A percentile compares a stretch with the other conserved stretches of the same genome.
Conservation (phyloP, 352 stramenopile species). For the Phytopythium litorale region DNA sequence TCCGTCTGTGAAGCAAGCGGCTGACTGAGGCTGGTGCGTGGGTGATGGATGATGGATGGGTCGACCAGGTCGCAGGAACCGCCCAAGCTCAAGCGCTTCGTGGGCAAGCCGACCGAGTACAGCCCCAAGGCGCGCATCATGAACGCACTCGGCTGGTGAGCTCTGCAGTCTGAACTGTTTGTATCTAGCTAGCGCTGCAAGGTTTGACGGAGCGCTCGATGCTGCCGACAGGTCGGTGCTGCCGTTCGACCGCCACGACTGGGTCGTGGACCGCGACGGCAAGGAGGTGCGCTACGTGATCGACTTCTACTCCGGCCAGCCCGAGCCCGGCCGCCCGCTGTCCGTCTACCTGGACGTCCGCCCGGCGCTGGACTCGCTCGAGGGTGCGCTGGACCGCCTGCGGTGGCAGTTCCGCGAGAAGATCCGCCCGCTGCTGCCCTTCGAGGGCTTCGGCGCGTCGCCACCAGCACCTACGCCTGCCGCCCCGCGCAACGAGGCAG, state of each 20-base stretch:
- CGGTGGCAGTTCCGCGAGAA: slow-evolving; percentile 81
- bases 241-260: slow-evolving; percentile 99
- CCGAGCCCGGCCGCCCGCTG: slow-evolving; percentile 61
- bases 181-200: background rate
- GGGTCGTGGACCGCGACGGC: slow-evolving; percentile 92
- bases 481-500: slow-evolving; percentile 6
- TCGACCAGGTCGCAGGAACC: slow-evolving; percentile 25
- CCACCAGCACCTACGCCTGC: background rate
- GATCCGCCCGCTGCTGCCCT: slow-evolving; percentile 64
- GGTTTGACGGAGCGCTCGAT: background rate
- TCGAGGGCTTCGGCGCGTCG: slow-evolving; percentile 43
- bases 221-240: slow-evolving; percentile 60
- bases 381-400: slow-evolving; percentile 69
- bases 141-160: slow-evolving; percentile 75
- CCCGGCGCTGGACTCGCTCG: slow-evolving; percentile 92
- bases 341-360: slow-evolving; percentile 96
- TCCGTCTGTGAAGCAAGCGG: background rate
- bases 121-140: slow-evolving; percentile 93
- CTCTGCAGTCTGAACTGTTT: background rate
- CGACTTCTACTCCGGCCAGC: slow-evolving; percentile 98
- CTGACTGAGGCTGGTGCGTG: background rate
- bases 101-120: slow-evolving; percentile 93
- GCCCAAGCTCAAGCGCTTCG: slow-evolving; percentile 93
- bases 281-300: slow-evolving; percentile 97
- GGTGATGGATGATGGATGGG: background rate